Evolutionary conservation across 352 stramenopile genomes (phyloP).

Genomic region (Pythium insidiosum): DNA sequence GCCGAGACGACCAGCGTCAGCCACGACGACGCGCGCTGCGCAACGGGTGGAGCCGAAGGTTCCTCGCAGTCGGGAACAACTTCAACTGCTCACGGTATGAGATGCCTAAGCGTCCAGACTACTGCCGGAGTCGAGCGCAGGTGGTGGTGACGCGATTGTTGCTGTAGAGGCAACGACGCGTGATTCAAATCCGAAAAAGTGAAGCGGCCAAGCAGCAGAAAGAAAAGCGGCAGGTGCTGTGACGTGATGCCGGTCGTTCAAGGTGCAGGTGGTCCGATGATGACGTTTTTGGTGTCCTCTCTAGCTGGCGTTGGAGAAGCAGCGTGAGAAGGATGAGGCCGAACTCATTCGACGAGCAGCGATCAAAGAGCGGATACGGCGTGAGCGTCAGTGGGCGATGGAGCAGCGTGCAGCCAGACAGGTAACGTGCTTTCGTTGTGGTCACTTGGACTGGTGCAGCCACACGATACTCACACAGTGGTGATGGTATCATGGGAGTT

Average conservation of each 20-base stretch:
- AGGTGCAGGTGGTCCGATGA: neutral
- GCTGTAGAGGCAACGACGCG: constrained; percentile 36
- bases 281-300: neutral
- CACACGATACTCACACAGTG: neutral
- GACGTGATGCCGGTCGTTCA: neutral
- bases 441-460: neutral
- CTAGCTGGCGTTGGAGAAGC: constrained; percentile 29
- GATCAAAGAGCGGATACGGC: constrained; percentile 39
- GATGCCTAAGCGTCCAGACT: neutral
- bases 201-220: constrained; percentile 39
- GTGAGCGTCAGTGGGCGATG: constrained; percentile 27
- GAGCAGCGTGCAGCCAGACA: constrained; percentile 28
- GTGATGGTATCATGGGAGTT: neutral
- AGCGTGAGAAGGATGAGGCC: constrained; percentile 35
- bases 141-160: neutral
- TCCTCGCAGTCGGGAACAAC: constrained; percentile 33
- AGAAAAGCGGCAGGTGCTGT: constrained; percentile 32
- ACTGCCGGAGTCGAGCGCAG: neutral
- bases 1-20: constrained; percentile 6
- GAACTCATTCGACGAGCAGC: constrained; percentile 19
- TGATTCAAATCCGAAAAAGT: constrained; percentile 34
- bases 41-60: constrained; percentile 9
- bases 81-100: constrained; percentile 37
- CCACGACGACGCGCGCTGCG: constrained; percentile 1
- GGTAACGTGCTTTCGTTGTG: constrained; percentile 10